Base-by-base conservation (phyloP, 306 rosid genomes). In the Cyclanthera cordifolia region DNA sequence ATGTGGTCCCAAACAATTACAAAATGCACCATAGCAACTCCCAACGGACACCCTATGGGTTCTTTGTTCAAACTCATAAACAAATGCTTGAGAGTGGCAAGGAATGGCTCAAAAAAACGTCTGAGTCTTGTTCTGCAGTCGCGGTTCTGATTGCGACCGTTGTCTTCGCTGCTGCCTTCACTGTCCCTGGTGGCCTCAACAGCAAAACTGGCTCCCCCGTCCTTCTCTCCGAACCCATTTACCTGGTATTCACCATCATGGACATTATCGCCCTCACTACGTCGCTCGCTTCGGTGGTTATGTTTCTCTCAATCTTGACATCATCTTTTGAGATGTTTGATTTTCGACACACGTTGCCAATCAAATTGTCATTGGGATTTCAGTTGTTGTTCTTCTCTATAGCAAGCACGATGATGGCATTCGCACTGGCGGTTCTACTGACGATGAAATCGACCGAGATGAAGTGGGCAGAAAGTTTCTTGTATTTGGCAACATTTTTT, bases 21-120 rank as follows among this genome's bases (percentile, higher is more conserved):
- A 9, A 17, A 17, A 25, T 14, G 41, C 20, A 27, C 41, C 8
- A 56, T 37, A 25, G 12, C 41, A 14, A 24, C 0, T 0, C 8
- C 0, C 1, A 1, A 3, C 3, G 32, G 19, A 56, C 16, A 11
- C 39, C 63, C 8, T 17, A 37, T 13, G 41, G 14, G 11, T 27
- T 4, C 39, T 56, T 56, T 15, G 39, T 27, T 15, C 7, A 4
- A 1, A 25, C 8, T 2, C 63, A 56, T 3, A 3, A 25, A 1
- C 0, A 60, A 34, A 60, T 15, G 49, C 24, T 30, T 6, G 41
- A 14, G 3, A 6, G 6, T 1, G 63, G 4, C n/a, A 56, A 56
- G 30, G 63, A 56, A 25, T 60, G 68, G 68, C 46, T 60, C 7
- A 60, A 60, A 49, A 19, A 39, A 30, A 60, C 68, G 16, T 32